Evolutionary conservation across 169 alveolate species (phyloP), one percentile per base, ranked within the genome.

Genomic region (Cryptosporidium sp.): DNA sequence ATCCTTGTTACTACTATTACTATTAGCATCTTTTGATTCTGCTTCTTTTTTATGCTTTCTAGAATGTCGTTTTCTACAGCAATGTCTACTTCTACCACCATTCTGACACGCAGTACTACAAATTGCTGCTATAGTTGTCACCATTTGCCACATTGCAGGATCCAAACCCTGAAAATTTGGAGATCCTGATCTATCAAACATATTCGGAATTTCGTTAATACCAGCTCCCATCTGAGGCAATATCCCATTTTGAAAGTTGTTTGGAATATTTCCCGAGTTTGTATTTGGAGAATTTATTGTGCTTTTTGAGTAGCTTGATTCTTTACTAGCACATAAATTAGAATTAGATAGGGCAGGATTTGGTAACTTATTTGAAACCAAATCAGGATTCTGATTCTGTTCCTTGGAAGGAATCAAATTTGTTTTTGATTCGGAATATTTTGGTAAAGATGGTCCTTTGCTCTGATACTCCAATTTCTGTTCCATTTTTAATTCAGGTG

Each of bases 141-240:
- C 51, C 69, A 71, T 71, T 52, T 71, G 85, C 85, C 85, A 71
- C 18, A 71, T 50, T 51, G 85, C 85, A 51, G 85, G 85, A 50
- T 71, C 85, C 31, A 71, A 71, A 52, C 21, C 26, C 31, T 71
- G 70, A 48, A 51, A 50, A 31, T 35, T 71, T 48, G 85, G 62
- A 52, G 62, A 6, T 9, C 21, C 29, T 16, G 62, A 52, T 16
- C 31, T 52, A 23, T 52, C 29, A 52, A 52, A 52, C 33, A 52
- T 52, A 52, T 69, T 45, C 23, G 61, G 45, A 43, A 18, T 43
- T 8, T 23, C 41, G 4, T 69, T 65, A 65, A 35, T 1, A n/a
- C 50, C 71, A 65, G 9, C 71, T 33, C 43, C 43, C 26, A 35
- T 31, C 29, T 31, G 43, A 14, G 71, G 71, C 3, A 33, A 14